Evolutionary conservation across 1,284 basidiomycete genomes (phyloP).

Genomic region (Chiua sp.): DNA sequence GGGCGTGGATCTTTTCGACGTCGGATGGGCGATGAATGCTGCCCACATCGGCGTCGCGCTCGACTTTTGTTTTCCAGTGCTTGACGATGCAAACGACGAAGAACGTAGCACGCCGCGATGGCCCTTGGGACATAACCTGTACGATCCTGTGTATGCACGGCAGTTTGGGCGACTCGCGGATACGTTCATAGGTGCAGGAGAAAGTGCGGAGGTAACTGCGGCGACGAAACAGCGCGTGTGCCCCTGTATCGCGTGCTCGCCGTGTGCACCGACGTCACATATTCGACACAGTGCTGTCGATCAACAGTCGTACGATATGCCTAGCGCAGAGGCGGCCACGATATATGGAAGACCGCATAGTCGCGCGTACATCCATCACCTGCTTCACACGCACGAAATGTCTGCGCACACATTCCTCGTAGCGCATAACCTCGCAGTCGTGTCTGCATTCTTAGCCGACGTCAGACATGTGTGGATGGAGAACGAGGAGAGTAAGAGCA

Average conservation of each 20-base stretch:
- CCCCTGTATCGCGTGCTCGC: conserved; percentile 68
- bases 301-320: conserved; percentile 17
- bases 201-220: background rate
- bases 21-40: conserved; percentile 67
- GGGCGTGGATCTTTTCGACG: conserved; percentile 79
- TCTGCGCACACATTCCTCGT: conserved; percentile 74
- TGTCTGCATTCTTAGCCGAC: conserved; percentile 66
- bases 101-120: conserved; percentile 32
- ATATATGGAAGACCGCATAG: conserved; percentile 46
- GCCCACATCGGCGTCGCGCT: conserved; percentile 73
- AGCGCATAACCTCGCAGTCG: conserved; percentile 73
- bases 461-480: conserved; percentile 51
- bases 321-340: background rate
- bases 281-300: conserved; percentile 60
- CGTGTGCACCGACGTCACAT: conserved; percentile 42
- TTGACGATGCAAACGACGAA: conserved; percentile 7
- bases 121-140: conserved; percentile 75
- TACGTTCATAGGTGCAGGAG: conserved; percentile 39
- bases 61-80: conserved; percentile 75
- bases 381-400: conserved; percentile 88
- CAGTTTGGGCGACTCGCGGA: conserved; percentile 64
- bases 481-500: conserved; percentile 11
- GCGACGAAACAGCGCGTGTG: conserved; percentile 43
- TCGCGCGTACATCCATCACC: conserved; percentile 82
- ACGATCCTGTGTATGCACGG: conserved; percentile 55